phyloP scores from a whole-genome alignment of 2,329 filamentous ascomycete genomes.

The Parafenestella ontariensis region DNA sequence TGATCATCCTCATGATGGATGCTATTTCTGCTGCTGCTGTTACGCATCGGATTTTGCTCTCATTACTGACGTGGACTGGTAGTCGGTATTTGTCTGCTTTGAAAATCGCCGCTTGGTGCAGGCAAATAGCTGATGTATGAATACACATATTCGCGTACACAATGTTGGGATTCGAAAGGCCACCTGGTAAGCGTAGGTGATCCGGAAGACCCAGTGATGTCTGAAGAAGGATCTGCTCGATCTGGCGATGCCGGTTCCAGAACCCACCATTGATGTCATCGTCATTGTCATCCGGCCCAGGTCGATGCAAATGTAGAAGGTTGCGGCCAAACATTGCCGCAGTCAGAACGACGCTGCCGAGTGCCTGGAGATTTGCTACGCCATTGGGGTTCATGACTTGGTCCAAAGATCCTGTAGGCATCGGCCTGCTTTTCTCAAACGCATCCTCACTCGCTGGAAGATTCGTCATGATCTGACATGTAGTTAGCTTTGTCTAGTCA shows the following conservation, averaged over 20 bases:
- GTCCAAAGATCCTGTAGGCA: slow-evolving; percentile 72
- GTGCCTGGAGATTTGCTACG: slow-evolving; percentile 76
- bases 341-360: slow-evolving; percentile 82
- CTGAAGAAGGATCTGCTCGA: slow-evolving; percentile 91
- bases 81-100: slow-evolving; percentile 91
- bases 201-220: slow-evolving; percentile 83
- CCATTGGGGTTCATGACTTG: slow-evolving; percentile 75
- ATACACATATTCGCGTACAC: slow-evolving; percentile 97
- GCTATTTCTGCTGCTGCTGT: slow-evolving; percentile 93
- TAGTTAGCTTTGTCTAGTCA: slow-evolving; percentile 12
- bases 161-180: slow-evolving; percentile 79
- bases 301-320: slow-evolving; percentile 87
- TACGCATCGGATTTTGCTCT: slow-evolving; percentile 92
- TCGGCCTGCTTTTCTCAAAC: slow-evolving; percentile 79
- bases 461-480: slow-evolving; percentile 73
- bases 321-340: slow-evolving; percentile 92
- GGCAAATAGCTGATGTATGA: slow-evolving; percentile 92
- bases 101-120: slow-evolving; percentile 98
- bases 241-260: slow-evolving; percentile 88
- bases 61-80: slow-evolving; percentile 76
- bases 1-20: slow-evolving; percentile 93
- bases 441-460: slow-evolving; percentile 85
- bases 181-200: slow-evolving; percentile 78
- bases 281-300: slow-evolving; percentile 80
- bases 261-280: slow-evolving; percentile 91